Percentiles rank a stretch among this genome's conserved stretches.
Conservation (phyloP, 31 red algal species). For the Porphyra umbilicalis region DNA sequence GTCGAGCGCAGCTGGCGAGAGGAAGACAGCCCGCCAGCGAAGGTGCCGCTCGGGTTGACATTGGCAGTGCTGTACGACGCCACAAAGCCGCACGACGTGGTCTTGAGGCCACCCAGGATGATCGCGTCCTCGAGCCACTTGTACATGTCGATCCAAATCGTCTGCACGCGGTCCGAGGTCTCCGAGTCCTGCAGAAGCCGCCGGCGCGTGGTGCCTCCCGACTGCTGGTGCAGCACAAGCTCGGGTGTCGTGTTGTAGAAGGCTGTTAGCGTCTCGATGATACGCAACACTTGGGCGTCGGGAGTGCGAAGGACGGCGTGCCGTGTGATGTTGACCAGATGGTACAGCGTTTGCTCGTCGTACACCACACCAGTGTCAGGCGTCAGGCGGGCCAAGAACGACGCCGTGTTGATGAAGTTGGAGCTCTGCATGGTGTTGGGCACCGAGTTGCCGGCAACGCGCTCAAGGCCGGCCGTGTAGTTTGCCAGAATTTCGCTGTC, state of each 20-base stretch:
- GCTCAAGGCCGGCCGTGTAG: slow-evolving; percentile 41
- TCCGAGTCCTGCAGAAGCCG: slow-evolving; percentile 4
- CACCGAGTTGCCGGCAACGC: slow-evolving; percentile 41
- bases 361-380: slow-evolving; percentile 29
- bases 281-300: slow-evolving; percentile 29
- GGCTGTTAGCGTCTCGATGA: slow-evolving; percentile 30
- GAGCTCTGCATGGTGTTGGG: slow-evolving; percentile 53
- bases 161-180: slow-evolving; percentile 9
- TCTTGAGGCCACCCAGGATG: slow-evolving; percentile 29
- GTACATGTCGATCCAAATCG: slow-evolving; percentile 48
- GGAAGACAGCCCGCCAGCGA: neutral
- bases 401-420: slow-evolving; percentile 36
- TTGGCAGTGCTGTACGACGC: slow-evolving; percentile 23
- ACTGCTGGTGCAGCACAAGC: slow-evolving; percentile 24
- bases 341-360: slow-evolving; percentile 37
- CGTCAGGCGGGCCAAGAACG: slow-evolving; percentile 38
- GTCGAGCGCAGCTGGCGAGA: slow-evolving; percentile 4
- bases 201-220: slow-evolving; percentile 23
- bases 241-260: slow-evolving; percentile 50
- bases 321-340: slow-evolving; percentile 47
- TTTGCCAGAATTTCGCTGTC: slow-evolving; percentile 44
- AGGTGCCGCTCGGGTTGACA: neutral
- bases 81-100: slow-evolving; percentile 38
- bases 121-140: slow-evolving; percentile 44
- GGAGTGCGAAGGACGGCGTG: slow-evolving; percentile 39